phyloP scores from a whole-genome alignment of 371 early-diverging fungal species.

The Circinella minor region DNA sequence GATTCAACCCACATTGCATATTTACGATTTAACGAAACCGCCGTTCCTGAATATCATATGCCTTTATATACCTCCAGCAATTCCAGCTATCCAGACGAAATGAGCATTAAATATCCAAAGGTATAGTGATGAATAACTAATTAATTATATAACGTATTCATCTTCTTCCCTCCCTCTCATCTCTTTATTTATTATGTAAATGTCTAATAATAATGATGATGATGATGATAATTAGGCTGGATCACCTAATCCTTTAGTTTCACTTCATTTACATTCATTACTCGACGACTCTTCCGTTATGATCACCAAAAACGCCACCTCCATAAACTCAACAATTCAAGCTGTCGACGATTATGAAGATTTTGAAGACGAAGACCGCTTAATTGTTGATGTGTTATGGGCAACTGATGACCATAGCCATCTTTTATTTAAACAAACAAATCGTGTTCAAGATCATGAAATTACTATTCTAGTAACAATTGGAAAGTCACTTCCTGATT shows the following conservation, averaged over 20 bases:
- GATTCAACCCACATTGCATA: constrained; percentile 82
- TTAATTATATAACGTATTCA: no score
- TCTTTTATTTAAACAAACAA: constrained; percentile 83
- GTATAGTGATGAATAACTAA: constrained; percentile 23
- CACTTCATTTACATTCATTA: constrained; percentile 70
- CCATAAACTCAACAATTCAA: constrained; percentile 18
- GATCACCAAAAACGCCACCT: constrained; percentile 37
- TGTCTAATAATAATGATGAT: no score
- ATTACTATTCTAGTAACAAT: constrained; percentile 63
- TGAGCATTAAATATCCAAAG: constrained; percentile 88
- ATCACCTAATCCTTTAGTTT: constrained; percentile 81
- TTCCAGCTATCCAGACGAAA: constrained; percentile 72
- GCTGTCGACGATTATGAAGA: constrained; percentile 23
- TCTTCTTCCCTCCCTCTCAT: no score
- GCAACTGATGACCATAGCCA: constrained; percentile 60
- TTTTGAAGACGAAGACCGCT: constrained; percentile 71
- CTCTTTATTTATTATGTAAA: no score
- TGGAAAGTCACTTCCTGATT: constrained; percentile 14
- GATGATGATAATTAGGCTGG: constrained; percentile 59
- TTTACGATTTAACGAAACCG: constrained; percentile 84
- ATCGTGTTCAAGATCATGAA: constrained; percentile 88
- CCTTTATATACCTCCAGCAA: constrained; percentile 66
- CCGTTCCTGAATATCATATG: constrained; percentile 79
- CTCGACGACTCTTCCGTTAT: constrained; percentile 33
- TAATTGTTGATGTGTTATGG: constrained; percentile 89